Base-by-base conservation (phyloP, 2,329 filamentous ascomycete species). In the Leptographium galeiforme region DNA sequence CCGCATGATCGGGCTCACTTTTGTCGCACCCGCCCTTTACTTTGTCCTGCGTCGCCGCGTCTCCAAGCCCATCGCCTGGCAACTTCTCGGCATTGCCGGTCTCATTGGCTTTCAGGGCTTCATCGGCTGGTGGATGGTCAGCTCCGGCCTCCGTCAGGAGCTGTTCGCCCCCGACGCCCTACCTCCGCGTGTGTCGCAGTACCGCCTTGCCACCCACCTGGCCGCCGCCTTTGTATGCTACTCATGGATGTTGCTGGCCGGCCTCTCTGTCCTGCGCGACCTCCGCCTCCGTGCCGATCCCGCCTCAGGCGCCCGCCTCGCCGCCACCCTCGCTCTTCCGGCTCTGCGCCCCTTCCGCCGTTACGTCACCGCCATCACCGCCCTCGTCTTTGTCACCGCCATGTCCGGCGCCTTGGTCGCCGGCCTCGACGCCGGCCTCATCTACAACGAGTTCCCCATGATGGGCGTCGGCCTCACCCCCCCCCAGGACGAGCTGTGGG, bases 71-170 rank as follows among this genome's bases (percentile, higher is more conserved):
- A 94, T 95, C 84, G 83, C 89, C 16, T 67, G 75, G 61, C 84
- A 87, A 57, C 75, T 98, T 14, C 71, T 81, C 43, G 91, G 89
- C 13, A 97, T 98, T 58, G 87, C 88, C 45, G 81, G 78, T 49
- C 75, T 97, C 61, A 96, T 98, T 63, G 93, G 89, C 53, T 93
- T 95, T 68, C 93, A 98, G 68, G 93, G 93, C 46, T 80, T 93
- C 63, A 84, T 98, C 58, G 93, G 93, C 53, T 98, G 93, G 93
- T 98, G 93, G 89, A 98, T 98, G 93, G 93, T 98, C 61, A 94
- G 94, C 70, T 94, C 87, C 12, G 93, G 93, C 2, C 75, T 98
- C 57, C 94, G 91, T 67, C 93, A 97, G 65, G 93, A 98, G 67
- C 78, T 98, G 33, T 96, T 98, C 65, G 87, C 87, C 19, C 85